Evolutionary conservation across 768 basidiomycete species (phyloP), one percentile per base, ranked within the genome.

Genomic region (Chalciporus sphaerocephalus): DNA sequence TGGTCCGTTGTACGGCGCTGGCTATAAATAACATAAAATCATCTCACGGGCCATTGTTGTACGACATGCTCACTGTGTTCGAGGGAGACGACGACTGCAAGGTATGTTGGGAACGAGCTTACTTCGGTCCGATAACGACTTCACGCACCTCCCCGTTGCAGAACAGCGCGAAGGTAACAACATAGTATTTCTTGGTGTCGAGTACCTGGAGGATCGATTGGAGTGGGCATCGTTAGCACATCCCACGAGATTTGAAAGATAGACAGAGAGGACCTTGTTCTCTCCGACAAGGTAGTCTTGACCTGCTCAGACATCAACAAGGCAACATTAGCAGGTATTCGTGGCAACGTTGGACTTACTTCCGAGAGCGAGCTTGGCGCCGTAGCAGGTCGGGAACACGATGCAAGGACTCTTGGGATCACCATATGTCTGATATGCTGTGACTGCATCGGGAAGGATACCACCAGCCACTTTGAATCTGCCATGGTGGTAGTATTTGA

Each of bases 51-150:
- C 5, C 12, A 6, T 20, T 5, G 2, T 42, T 2, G 6, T 15
- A 39, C 6, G n/a, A 34, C 5, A 6, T 38, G 45, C 58, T 38
- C 34, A 60, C 60, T n/a, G 59, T 80, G 54, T 80, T 81, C 0
- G 79, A 81, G 20, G 80, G 79, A 22, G 80, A 81, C 15, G 79
- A 81, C 1, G 79, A 82, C 78, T 81, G 9, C 30, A 22, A n/a
- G 15, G 22, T 8, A 16, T 20, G 7, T n/a, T 41, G 30, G 41
- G 21, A 42, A 37, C n/a, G 10, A 13, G 11, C 16, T 25, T 20
- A n/a, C n/a, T n/a, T n/a, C n/a, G 15, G 32, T 9, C 25, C 18
- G 30, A 28, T 12, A n/a, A 18, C 25, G 15, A n/a, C n/a, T n/a
- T 24, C 36, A 32, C 69, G 25, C 41, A 78, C 79, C 71, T 81